These are phyloP conservation scores for Anisodus acutangulus DNA, from an alignment of 257 asterid genomes.

Conservation along the genomic window DNA sequence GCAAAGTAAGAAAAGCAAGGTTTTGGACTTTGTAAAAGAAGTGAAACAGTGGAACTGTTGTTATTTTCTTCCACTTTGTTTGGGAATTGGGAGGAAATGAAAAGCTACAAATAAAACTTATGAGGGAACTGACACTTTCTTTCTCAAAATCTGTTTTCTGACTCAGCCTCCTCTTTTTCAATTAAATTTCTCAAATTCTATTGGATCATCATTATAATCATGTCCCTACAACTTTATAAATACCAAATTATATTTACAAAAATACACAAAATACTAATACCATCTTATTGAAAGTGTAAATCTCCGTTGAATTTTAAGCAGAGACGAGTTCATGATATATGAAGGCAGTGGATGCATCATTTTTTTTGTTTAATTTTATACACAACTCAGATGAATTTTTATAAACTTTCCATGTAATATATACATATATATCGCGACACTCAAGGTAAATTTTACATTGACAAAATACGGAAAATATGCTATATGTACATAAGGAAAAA, in stretches of 20 bases:
- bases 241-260: neutral
- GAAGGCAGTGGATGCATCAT: too few species aligned
- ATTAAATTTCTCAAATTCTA: neutral
- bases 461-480: too few species aligned
- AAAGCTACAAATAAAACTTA: neutral
- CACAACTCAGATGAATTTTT: too few species aligned
- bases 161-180: neutral
- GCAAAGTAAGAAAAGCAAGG: constrained; percentile 1
- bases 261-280: too few species aligned
- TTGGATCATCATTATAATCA: neutral
- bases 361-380: too few species aligned
- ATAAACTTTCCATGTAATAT: too few species aligned
- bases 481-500: too few species aligned
- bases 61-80: neutral
- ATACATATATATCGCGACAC: too few species aligned
- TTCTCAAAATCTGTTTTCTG: neutral
- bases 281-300: neutral
- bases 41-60: neutral
- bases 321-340: neutral
- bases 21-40: constrained; percentile 23
- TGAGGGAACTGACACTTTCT: constrained; percentile 1
- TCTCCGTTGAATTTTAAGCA: neutral
- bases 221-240: neutral
- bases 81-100: constrained; percentile 28
- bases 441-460: too few species aligned